Evolutionary conservation across 345 rosid species (phyloP).

Genomic region (Carallia pectinifolia): DNA sequence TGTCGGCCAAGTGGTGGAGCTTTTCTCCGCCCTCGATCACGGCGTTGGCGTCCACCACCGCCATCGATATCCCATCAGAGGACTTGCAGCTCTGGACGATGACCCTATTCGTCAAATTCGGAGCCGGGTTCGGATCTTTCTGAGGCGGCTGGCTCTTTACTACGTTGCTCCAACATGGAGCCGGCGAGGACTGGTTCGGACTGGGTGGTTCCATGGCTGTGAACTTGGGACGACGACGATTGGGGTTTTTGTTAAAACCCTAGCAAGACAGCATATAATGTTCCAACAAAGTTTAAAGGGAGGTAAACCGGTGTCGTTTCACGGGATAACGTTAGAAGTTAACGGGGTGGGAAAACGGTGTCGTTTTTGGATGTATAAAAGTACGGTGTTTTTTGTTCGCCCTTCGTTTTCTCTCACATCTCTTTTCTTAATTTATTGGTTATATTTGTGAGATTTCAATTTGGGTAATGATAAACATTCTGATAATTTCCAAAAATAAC

Average conservation of each 20-base stretch:
- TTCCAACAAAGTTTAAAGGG: no score
- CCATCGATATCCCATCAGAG: conserved; percentile 63
- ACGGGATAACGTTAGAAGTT: no score
- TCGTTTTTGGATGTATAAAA: no score
- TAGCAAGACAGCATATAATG: background rate
- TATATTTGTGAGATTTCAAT: no score
- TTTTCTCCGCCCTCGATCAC: conserved; percentile 63
- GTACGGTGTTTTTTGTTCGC: no score
- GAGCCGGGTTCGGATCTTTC: conserved; percentile 22
- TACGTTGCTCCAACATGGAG: conserved; percentile 71
- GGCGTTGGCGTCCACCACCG: conserved; percentile 91
- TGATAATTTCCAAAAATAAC: no score
- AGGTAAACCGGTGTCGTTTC: no score
- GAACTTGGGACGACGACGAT: background rate
- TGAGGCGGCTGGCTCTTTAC: conserved; percentile 44
- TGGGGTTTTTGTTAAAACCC: conserved; percentile 1
- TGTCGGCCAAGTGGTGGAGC: conserved; percentile 59
- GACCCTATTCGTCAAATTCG: conserved; percentile 28
- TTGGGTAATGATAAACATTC: no score
- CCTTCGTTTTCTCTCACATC: no score
- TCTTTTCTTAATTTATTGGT: no score
- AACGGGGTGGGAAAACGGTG: no score
- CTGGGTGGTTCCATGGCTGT: conserved; percentile 8
- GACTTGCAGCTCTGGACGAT: conserved; percentile 71
- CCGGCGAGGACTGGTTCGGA: background rate